Percentiles rank a stretch among this genome's conserved stretches.
phyloP scores from a whole-genome alignment of 306 rosid species.

The Lupinus albus region DNA sequence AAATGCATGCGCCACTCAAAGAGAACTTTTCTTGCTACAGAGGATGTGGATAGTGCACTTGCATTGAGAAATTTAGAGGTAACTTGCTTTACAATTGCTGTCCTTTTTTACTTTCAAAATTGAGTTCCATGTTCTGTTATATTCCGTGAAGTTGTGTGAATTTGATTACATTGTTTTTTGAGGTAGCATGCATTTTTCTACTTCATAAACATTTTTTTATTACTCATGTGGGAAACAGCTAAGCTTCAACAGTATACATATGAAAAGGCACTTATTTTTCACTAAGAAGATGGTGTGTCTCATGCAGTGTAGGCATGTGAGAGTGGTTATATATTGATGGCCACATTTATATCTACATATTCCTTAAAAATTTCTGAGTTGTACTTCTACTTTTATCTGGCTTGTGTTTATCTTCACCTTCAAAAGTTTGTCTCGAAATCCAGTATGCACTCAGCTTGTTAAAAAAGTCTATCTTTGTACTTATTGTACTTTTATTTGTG shows the following conservation, averaged over 20 bases:
- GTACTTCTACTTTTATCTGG: conserved; percentile 1
- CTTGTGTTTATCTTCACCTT: conserved; percentile 1
- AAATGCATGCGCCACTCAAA: conserved; percentile 92
- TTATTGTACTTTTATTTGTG: conserved; percentile 37
- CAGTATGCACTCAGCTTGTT: conserved; percentile 3
- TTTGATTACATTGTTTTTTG: conserved; percentile 17
- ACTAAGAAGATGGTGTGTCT: conserved; percentile 5
- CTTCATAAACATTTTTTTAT: not conserved
- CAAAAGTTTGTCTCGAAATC: conserved; percentile 16
- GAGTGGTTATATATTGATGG: conserved; percentile 14
- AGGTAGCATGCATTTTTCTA: conserved; percentile 2
- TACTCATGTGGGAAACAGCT: not conserved
- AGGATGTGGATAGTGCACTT: conserved; percentile 88
- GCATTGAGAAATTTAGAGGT: conserved; percentile 87
- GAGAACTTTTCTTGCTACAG: conserved; percentile 67
- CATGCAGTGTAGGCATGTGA: conserved; percentile 25
- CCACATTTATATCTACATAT: conserved; percentile 10
- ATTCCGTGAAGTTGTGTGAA: not conserved
- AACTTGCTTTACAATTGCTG: conserved; percentile 28
- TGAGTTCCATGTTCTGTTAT: not conserved
- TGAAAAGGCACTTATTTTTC: conserved; percentile 13
- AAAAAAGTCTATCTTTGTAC: conserved; percentile 39
- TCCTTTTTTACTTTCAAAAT: not conserved
- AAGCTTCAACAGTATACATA: conserved; percentile 2
- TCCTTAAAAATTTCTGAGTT: not conserved